A percentile compares a stretch with the other conserved stretches of the same genome.
These are phyloP conservation scores for Nakaseomyces bracarensis DNA, from an alignment of 1,139 yeast genomes.

Conservation along the genomic window DNA sequence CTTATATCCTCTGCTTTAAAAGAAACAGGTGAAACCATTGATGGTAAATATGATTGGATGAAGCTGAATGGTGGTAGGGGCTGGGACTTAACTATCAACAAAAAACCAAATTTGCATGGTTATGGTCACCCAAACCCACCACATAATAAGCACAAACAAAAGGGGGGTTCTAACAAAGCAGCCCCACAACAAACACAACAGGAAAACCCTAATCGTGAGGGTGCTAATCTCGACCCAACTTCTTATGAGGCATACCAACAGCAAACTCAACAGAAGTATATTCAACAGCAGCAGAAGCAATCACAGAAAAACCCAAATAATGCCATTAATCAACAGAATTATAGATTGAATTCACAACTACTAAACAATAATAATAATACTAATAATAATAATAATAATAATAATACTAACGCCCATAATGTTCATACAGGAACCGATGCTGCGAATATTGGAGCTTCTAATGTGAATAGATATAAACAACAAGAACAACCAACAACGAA, in stretches of 20 bases:
- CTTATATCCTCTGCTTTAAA: conserved; percentile 55
- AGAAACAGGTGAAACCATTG: conserved; percentile 47
- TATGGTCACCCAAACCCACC: conserved; percentile 66
- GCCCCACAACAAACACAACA: conserved; percentile 29
- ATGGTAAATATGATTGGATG: conserved; percentile 81
- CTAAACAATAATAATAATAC: conserved; percentile 10
- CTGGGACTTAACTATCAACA: conserved; percentile 72
- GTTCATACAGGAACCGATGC: neutral
- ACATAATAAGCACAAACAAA: conserved; percentile 35
- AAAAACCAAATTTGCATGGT: conserved; percentile 74
- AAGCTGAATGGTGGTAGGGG: conserved; percentile 72
- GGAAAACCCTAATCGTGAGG: conserved; percentile 7
- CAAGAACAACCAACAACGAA: conserved; percentile 26
- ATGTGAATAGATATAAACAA: conserved; percentile 16
- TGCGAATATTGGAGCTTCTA: conserved; percentile 11
- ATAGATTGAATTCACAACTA: conserved; percentile 13
- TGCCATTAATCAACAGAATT: conserved; percentile 6
- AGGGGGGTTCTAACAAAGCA: conserved; percentile 9
- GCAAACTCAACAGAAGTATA: conserved; percentile 30
- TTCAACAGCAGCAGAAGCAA: conserved; percentile 25
- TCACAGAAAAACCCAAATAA: conserved; percentile 15
- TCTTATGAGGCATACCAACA: conserved; percentile 34
- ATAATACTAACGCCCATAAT: neutral
- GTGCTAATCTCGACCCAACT: conserved; percentile 29
- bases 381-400: conserved; percentile 13